phyloP scores from a whole-genome alignment of 805 yeast species.

The Groenewaldozyma tartarivorans region DNA sequence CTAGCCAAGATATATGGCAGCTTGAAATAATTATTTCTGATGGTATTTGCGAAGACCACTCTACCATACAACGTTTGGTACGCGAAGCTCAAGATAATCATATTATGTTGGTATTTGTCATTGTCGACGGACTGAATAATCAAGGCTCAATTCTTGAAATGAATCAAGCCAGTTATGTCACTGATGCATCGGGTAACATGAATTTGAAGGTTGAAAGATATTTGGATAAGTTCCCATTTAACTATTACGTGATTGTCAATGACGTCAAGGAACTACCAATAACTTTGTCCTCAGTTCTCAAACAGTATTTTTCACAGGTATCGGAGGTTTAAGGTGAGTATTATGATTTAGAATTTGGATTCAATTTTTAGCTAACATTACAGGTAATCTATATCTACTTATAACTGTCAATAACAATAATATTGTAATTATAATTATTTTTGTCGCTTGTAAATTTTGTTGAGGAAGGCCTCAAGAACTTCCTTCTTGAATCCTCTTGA shows the following conservation, averaged over 20 bases:
- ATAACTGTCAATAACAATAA: neutral
- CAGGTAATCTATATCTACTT: neutral
- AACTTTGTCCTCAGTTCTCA: slow-evolving; percentile 76
- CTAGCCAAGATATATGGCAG: slow-evolving; percentile 68
- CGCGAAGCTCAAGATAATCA: slow-evolving; percentile 86
- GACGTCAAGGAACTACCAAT: slow-evolving; percentile 84
- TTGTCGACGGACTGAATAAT: slow-evolving; percentile 76
- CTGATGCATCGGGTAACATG: slow-evolving; percentile 52
- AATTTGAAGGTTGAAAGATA: slow-evolving; percentile 72
- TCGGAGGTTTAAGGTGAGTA: too few species aligned
- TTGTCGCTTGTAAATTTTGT: slow-evolving; percentile 88
- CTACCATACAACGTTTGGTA: slow-evolving; percentile 67
- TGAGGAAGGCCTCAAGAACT: slow-evolving; percentile 75
- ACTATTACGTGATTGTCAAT: slow-evolving; percentile 88
- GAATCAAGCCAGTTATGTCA: slow-evolving; percentile 76
- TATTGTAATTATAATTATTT: slow-evolving; percentile 40
- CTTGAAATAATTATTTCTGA: slow-evolving; percentile 87
- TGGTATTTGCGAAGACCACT: slow-evolving; percentile 96
- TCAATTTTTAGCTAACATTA: too few species aligned
- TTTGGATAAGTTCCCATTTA: slow-evolving; percentile 92
- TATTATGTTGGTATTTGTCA: slow-evolving; percentile 90
- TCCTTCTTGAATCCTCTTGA: slow-evolving; percentile 85
- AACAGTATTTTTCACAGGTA: slow-evolving; percentile 82
- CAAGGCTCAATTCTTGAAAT: slow-evolving; percentile 85
- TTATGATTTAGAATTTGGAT: slow-evolving; percentile 1